A percentile compares a stretch with the other conserved stretches of the same genome.
Conservation (phyloP, 2,329 filamentous ascomycete genomes). For the Penicillium italicum region DNA sequence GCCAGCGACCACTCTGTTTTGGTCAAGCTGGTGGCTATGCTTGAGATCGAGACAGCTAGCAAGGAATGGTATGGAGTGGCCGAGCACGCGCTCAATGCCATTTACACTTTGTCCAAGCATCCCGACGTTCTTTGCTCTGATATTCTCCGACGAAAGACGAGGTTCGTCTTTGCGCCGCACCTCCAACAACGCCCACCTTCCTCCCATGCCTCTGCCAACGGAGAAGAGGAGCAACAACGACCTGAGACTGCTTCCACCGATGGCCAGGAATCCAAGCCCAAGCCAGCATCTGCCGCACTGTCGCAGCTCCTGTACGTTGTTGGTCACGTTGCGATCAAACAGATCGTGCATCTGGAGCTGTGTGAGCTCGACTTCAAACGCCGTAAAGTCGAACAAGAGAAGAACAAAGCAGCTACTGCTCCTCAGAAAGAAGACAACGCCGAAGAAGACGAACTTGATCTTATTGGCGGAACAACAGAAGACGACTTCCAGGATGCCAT, state of each 20-base stretch:
- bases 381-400: conserved; percentile 62
- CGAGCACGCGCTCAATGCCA: conserved; percentile 92
- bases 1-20: conserved; percentile 90
- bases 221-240: conserved; percentile 35
- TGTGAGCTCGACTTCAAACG: conserved; percentile 98
- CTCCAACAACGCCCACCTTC: conserved; percentile 28
- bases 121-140: conserved; percentile 91
- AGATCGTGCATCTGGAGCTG: conserved; percentile 97
- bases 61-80: conserved; percentile 95
- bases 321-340: conserved; percentile 95
- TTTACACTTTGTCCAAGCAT: conserved; percentile 90
- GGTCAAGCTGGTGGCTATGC: conserved; percentile 73
- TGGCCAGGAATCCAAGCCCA: conserved; percentile 52
- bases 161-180: conserved; percentile 65
- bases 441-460: conserved; percentile 84
- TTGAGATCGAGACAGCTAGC: conserved; percentile 79
- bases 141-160: conserved; percentile 81
- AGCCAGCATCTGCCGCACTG: conserved; percentile 65
- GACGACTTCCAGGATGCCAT: conserved; percentile 90
- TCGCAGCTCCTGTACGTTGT: conserved; percentile 94
- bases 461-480: conserved; percentile 94
- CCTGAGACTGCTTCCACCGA: conserved; percentile 35
- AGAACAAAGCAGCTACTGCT: conserved; percentile 46
- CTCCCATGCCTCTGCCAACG: conserved; percentile 27
- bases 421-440: conserved; percentile 52